Percentiles rank a stretch among this genome's conserved stretches.
Evolutionary conservation across 176 grass and related monocot species (phyloP).

Genomic region (Echinochloa phyllopogon): DNA sequence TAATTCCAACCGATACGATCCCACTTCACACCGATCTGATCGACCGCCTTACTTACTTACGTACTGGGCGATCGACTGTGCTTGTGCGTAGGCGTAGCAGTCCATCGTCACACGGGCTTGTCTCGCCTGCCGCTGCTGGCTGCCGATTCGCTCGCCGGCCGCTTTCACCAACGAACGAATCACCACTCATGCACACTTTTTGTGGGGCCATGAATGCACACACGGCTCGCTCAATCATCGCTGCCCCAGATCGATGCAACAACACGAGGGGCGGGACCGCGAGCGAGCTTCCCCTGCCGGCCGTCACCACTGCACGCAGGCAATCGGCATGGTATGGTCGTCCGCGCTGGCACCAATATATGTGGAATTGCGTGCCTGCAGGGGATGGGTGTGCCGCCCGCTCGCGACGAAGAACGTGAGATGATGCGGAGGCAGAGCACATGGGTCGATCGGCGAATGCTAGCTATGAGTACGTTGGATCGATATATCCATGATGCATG

Average conservation of each 20-base stretch:
- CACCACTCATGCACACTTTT: not conserved
- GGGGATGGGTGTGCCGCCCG: too few species aligned
- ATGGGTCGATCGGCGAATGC: not conserved
- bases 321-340: too few species aligned
- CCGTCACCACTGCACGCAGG: not conserved
- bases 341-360: not conserved
- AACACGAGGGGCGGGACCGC: constrained; percentile 10
- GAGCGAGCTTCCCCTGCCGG: too few species aligned
- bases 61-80: not conserved
- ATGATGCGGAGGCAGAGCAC: not conserved
- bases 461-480: not conserved
- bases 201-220: not conserved
- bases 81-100: not conserved
- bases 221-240: not conserved
- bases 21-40: not conserved
- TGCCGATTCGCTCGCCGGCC: not conserved
- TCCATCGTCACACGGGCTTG: constrained; percentile 2
- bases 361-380: too few species aligned
- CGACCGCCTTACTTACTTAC: too few species aligned
- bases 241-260: not conserved
- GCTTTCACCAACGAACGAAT: not conserved
- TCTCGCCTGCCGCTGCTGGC: not conserved
- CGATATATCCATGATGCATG: too few species aligned
- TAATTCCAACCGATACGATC: not conserved
- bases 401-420: too few species aligned